Conservation (phyloP, 257 asterid genomes). For the Penstemon eatonii region DNA sequence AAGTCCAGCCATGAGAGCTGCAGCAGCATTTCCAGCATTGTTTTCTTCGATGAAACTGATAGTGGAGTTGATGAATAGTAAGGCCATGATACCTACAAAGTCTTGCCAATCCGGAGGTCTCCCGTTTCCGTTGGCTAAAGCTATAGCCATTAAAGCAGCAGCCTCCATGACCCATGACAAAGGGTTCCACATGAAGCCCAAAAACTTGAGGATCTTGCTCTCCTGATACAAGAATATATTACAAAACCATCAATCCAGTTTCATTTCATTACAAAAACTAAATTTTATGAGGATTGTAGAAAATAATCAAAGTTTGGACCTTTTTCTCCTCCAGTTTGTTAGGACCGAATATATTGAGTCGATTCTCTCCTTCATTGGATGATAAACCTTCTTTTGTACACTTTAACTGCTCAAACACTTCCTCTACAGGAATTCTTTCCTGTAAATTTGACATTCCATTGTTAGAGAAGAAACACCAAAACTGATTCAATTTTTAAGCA, state of each 20-base stretch:
- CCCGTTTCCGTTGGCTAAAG: slow-evolving; percentile 73
- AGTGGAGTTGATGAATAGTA: slow-evolving; percentile 81
- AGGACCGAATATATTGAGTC: slow-evolving; percentile 80
- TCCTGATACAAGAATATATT: slow-evolving; percentile 42
- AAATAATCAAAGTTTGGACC: slow-evolving; percentile 32
- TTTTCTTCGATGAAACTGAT: slow-evolving; percentile 88
- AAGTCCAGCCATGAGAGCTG: slow-evolving; percentile 95
- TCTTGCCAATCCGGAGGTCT: slow-evolving; percentile 88
- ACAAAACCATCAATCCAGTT: not conserved
- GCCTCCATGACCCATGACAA: slow-evolving; percentile 97
- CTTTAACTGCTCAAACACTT: slow-evolving; percentile 86
- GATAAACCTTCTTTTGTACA: slow-evolving; percentile 73
- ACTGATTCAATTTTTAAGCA: not conserved
- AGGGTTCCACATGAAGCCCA: slow-evolving; percentile 98
- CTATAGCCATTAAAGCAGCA: slow-evolving; percentile 92
- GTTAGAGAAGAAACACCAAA: not conserved
- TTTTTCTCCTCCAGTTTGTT: slow-evolving; percentile 92
- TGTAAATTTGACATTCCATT: slow-evolving; percentile 30
- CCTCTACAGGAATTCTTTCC: slow-evolving; percentile 90
- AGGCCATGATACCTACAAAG: slow-evolving; percentile 74
- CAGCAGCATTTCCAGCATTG: slow-evolving; percentile 93
- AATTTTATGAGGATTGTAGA: not conserved
- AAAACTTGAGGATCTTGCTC: slow-evolving; percentile 80
- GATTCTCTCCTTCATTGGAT: slow-evolving; percentile 68
- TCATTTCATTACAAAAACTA: not conserved